Base-by-base conservation (phyloP, 2,329 filamentous ascomycete species). In the Purpureocillium takamizusanense region DNA sequence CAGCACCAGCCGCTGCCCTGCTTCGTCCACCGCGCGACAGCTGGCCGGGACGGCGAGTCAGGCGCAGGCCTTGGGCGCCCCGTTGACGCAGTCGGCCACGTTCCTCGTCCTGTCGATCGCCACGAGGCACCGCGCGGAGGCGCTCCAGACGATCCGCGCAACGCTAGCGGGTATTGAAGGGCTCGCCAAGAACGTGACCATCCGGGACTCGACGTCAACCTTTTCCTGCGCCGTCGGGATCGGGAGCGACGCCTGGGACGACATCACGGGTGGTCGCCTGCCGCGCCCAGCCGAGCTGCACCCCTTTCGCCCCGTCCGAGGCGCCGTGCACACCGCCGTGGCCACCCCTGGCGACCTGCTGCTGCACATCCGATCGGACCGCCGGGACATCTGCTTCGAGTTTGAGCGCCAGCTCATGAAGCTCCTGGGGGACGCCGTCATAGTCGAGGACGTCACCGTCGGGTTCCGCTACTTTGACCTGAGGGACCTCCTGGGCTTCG, bases 391-490 rank as follows among this genome's bases (percentile, higher is more conserved):
- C 16, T 70, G 67, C 47, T 78, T 78, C 43, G 74, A 78, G 47
- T 72, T 78, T 39, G 74, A 78, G 55, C 58, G 66, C 25, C 74
- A 76, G 45, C 51, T 78, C 10, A 54, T 77, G 48, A 62, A 67
- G 12, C 45, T 51, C 2, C 60, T 78, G 0, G 69, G 68, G 0
- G 63, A 65, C 32, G 43, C 67, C 0, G 66, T 76, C 10, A 51
- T 47, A 0, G 61, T 75, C 1, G 59, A 67, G 2, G 74, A 78
- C 36, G 67, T 68, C 39, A 78, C 74, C 0, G 56, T 63, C 1
- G 74, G 74, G 0, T 78, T 78, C 52, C 67, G 74, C 3, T 78
- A 78, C 51, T 77, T 77, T 42, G 74, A 78, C 43, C 63, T 69
- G 0, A 69, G 74, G 1, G 74, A 78, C 42, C 63, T 78, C 0